phyloP scores from a whole-genome alignment of 148 eudicot species.

The Chenopodium quinoa region DNA sequence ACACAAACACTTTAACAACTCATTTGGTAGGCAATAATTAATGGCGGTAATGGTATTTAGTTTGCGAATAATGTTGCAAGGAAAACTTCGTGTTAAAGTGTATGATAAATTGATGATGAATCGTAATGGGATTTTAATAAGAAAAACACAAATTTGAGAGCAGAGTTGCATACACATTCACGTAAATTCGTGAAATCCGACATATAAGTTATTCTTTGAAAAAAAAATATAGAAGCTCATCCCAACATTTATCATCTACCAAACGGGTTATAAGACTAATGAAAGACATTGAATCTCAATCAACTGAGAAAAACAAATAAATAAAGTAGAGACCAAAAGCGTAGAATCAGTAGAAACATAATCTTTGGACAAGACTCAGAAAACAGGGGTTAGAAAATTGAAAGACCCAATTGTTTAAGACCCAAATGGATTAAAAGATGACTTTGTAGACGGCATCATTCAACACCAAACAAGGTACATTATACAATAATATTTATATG shows the following conservation, averaged over 20 bases:
- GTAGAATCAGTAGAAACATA: neutral
- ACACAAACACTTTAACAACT: neutral
- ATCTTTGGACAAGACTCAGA: neutral
- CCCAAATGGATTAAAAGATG: neutral
- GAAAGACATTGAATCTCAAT: too few species aligned
- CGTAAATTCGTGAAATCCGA: too few species aligned
- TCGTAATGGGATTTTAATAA: too few species aligned
- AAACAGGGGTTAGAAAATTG: neutral
- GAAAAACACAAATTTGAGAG: neutral
- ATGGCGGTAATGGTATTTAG: neutral
- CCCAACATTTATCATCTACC: too few species aligned
- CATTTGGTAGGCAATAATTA: too few species aligned
- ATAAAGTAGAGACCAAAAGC: neutral
- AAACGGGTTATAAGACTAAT: too few species aligned
- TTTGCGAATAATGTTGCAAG: too few species aligned
- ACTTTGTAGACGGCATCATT: neutral
- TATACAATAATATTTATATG: too few species aligned
- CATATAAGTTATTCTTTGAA: too few species aligned
- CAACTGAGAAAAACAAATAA: neutral
- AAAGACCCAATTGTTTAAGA: neutral
- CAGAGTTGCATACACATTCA: neutral
- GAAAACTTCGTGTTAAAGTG: too few species aligned
- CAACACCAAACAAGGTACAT: too few species aligned
- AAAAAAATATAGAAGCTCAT: too few species aligned
- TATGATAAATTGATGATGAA: neutral